These are phyloP conservation scores for Naganishia kalamii DNA, from an alignment of 768 basidiomycete species.

Conservation along the genomic window DNA sequence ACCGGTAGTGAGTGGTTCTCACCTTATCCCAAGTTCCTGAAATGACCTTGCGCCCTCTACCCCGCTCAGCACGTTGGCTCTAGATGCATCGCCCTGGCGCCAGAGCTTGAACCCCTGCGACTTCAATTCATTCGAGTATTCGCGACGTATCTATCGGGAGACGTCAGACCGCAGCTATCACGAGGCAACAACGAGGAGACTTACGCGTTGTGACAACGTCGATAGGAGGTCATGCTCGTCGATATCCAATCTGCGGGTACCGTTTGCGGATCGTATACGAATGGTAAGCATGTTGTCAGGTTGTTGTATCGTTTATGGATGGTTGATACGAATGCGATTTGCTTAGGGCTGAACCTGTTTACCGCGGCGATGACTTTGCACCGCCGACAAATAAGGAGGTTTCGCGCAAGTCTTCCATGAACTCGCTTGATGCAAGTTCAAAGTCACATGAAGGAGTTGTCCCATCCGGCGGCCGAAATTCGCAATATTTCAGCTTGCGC, in stretches of 20 bases:
- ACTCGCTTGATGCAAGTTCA: too few relatives aligned
- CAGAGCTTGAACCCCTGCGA: background rate
- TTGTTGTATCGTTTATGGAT: background rate
- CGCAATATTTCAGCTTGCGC: too few relatives aligned
- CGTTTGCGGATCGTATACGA: background rate
- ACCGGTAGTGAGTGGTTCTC: background rate
- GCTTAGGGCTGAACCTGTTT: background rate
- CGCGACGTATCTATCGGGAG: background rate
- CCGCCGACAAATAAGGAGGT: too few relatives aligned
- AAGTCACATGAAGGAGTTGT: too few relatives aligned
- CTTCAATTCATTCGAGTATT: background rate
- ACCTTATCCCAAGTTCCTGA: background rate
- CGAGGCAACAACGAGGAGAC: background rate
- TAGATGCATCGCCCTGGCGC: background rate
- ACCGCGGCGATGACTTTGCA: background rate
- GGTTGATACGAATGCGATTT: background rate
- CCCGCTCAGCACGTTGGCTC: background rate
- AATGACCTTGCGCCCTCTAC: background rate
- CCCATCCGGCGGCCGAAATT: too few relatives aligned
- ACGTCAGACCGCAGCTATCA: background rate
- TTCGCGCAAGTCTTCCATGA: too few relatives aligned
- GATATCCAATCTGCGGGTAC: background rate
- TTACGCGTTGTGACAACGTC: background rate
- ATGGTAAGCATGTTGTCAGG: background rate
- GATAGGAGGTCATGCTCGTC: background rate